Base-by-base conservation (phyloP, 768 basidiomycete species). In the Tylopilus balloui region DNA sequence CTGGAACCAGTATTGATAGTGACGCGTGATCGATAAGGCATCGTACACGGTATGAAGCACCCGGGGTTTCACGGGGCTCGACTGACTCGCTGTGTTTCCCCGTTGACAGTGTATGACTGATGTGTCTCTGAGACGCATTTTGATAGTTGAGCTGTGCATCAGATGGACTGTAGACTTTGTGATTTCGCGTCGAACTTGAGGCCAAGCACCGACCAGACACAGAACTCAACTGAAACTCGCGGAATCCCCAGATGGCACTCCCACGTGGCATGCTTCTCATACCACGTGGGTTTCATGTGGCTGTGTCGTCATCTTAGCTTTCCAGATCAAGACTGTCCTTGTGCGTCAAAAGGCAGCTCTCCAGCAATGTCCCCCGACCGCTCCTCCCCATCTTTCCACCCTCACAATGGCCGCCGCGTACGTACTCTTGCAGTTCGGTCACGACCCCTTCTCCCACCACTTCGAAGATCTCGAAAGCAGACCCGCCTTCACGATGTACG, bases 401-500 rank as follows among this genome's bases (percentile, higher is more conserved):
- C 45, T 54, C 56, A 42, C 21, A 51, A 73, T 75, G 73, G 51
- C 71, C 10, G 56, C 55, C 39, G 45, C 72, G 24, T 76, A 78
- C 54, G 66, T 78, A 23, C 77, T 88, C 42, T 70, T 81, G 43
- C 85, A 88, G 61, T 84, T 74, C 58, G 82, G 79, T n/a, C 70
- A 74, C 40, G 78, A 88, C 61, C 79, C 79, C 0, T 80, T 83
- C 66, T 75, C 72, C 37, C 77, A 79, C 46, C 68, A 68, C 27
- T 87, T 80, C 56, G 76, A 82, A 61, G 86, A 89, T 64, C 62
- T 76, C 10, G 83, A 86, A 53, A 75, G 77, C 28, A 74, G 78
- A 29, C 69, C 72, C 20, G 87, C 86, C 1, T 89, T 87, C 64
- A 78, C 83, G 1, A 64, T 88, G 86, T 88, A 63, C 53, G 86